Percentiles rank a stretch among this genome's conserved stretches.
phyloP scores from a whole-genome alignment of 305 asterid genomes.

The Fraxinus velutina region DNA sequence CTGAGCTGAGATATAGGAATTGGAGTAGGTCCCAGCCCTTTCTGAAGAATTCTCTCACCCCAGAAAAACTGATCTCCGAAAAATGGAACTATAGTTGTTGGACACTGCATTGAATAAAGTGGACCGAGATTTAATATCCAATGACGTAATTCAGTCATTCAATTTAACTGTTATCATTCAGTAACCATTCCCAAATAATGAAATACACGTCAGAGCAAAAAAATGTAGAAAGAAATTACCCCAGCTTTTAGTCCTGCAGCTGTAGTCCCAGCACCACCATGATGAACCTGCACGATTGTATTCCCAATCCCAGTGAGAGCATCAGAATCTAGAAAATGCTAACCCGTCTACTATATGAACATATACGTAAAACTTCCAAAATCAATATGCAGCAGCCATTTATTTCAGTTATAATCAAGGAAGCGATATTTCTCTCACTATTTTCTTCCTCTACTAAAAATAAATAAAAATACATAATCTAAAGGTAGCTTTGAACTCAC shows the following conservation, averaged over 20 bases:
- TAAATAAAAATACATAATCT: neutral
- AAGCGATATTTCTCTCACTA: neutral
- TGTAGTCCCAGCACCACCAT: constrained; percentile 98
- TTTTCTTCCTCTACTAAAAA: neutral
- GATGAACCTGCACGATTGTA: constrained; percentile 66
- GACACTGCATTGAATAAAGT: constrained; percentile 60
- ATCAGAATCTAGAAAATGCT: constrained; percentile 6
- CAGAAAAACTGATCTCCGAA: constrained; percentile 95
- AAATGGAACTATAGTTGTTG: constrained; percentile 92
- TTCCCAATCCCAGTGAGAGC: constrained; percentile 2
- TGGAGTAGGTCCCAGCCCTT: constrained; percentile 80
- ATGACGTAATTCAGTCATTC: neutral
- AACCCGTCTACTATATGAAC: neutral
- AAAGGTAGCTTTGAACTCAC: neutral
- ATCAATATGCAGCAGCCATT: neutral
- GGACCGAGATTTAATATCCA: neutral
- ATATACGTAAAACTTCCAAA: neutral
- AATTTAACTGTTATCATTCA: neutral
- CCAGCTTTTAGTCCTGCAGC: constrained; percentile 90
- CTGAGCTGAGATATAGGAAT: constrained; percentile 79
- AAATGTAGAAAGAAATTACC: constrained; percentile 35
- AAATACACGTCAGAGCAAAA: neutral
- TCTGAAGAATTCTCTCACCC: constrained; percentile 77
- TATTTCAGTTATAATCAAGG: neutral
- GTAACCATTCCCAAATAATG: neutral